Base-by-base conservation (phyloP, 2,329 filamentous ascomycete species). In the Penicillium sp. region DNA sequence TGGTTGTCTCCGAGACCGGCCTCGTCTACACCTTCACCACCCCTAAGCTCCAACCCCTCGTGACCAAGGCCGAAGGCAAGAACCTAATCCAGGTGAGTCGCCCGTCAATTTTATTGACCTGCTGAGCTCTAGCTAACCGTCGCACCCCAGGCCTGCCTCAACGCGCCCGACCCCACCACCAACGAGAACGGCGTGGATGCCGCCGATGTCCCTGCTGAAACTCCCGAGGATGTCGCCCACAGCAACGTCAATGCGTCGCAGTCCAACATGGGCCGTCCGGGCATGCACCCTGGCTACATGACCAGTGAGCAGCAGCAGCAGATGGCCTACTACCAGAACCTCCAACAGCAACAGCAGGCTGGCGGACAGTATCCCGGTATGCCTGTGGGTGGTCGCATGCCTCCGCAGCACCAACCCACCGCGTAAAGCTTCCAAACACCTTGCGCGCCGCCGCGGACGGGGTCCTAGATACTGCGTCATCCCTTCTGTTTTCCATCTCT, bases 11-110 rank as follows among this genome's bases (percentile, higher is more conserved):
- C 45, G 93, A 98, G 81, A 98, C 93, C 24, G 93, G 93, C 65
- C 87, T 98, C 33, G 93, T 98, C 70, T 98, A 98, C 79, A 98
- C 93, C 58, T 98, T 98, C 77, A 98, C 93, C 61, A 99, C 95
- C 16, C 95, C 95, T 21, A 99, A 99, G 82, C 87, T 99, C 55
- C 95, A 98, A 80, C 95, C 95, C 62, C 87, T 99, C 53, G 95
- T 98, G 67, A 99, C 95, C 62, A 98, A 98, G 82, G 90, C 95
- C 19, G 95, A 98, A 79, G 95, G 95, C 80, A 99, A 99, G 86
- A 99, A 99, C 76, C 82, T 99, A 65, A 98, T 99, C 67, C 95
- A 99, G 87, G 95, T 97, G 85, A 64, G 86, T 69, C 14, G 16
- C 39, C 10, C 4, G 8, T 8, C n/a, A 19, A 14, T 21, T 21